Evolutionary conservation across 73 alveolate species (phyloP).

Genomic region (Breviolum minutum): DNA sequence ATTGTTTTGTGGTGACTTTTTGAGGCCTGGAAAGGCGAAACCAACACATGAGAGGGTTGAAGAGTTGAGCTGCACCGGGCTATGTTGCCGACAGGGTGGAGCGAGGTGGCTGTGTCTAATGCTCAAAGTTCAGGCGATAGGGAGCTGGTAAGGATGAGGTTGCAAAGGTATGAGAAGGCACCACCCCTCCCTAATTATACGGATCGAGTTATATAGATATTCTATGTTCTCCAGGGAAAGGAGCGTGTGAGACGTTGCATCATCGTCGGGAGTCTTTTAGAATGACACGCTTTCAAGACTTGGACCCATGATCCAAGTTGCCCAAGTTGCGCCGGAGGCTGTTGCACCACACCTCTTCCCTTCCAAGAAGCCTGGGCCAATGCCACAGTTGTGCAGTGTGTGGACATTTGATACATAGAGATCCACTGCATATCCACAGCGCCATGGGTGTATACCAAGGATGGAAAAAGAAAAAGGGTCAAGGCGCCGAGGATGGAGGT

Average conservation of each 20-base stretch:
- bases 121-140: conserved; percentile 92
- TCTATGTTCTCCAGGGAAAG: no score
- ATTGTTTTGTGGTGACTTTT: not conserved
- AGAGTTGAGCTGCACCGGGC: not conserved
- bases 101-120: conserved; percentile 80
- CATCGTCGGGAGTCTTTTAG: not conserved
- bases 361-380: conserved; percentile 25
- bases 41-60: not conserved
- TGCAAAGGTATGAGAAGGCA: no score
- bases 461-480: no score
- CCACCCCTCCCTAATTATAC: no score
- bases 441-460: no score
- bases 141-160: no score
- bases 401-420: no score
- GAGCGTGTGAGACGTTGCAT: not conserved
- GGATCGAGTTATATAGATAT: no score
- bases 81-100: conserved; percentile 59
- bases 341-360: conserved; percentile 86
- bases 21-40: not conserved
- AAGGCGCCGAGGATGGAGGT: no score
- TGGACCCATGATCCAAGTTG: no score
- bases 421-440: no score
- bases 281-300: not conserved
- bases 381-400: not conserved
- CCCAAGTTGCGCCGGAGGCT: conserved; percentile 5